phyloP scores from a whole-genome alignment of 2,329 filamentous ascomycete species.

The Pseudohalonectria lignicola region DNA sequence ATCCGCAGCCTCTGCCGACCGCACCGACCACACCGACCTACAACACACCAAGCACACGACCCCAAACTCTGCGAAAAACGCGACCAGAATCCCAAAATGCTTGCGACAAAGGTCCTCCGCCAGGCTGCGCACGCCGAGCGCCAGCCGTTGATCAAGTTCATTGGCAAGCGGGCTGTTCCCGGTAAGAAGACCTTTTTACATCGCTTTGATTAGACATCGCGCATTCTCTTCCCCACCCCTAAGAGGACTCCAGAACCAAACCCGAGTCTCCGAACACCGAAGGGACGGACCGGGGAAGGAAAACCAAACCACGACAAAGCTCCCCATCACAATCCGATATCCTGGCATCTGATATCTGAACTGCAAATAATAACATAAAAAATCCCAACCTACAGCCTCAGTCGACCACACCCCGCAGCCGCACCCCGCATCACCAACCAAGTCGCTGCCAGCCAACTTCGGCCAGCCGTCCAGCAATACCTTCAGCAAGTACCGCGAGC shows the following conservation, averaged over 20 bases:
- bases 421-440: slow-evolving; percentile 60
- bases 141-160: slow-evolving; percentile 49
- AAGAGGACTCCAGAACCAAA: neutral
- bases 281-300: neutral
- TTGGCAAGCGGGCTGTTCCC: slow-evolving; percentile 49
- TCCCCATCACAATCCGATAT: too few species aligned
- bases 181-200: too few species aligned
- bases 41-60: too few species aligned
- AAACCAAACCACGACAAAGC: too few species aligned
- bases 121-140: slow-evolving; percentile 50
- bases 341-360: too few species aligned
- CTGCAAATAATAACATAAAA: too few species aligned
- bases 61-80: too few species aligned
- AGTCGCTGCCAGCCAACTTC: slow-evolving; percentile 48
- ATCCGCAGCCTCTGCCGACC: too few species aligned
- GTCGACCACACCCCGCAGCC: slow-evolving; percentile 64
- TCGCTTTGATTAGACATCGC: slow-evolving; percentile 6
- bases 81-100: slow-evolving; percentile 31
- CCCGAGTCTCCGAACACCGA: neutral
- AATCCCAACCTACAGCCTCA: slow-evolving; percentile 50
- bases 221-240: slow-evolving; percentile 2
- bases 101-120: slow-evolving; percentile 43
- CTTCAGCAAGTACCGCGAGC: slow-evolving; percentile 69
- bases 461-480: slow-evolving; percentile 38
- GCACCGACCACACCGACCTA: too few species aligned